Percentiles rank a stretch among this genome's conserved stretches.
phyloP scores from a whole-genome alignment of 2,329 filamentous ascomycete genomes.

The Sordariomycetes sp. region DNA sequence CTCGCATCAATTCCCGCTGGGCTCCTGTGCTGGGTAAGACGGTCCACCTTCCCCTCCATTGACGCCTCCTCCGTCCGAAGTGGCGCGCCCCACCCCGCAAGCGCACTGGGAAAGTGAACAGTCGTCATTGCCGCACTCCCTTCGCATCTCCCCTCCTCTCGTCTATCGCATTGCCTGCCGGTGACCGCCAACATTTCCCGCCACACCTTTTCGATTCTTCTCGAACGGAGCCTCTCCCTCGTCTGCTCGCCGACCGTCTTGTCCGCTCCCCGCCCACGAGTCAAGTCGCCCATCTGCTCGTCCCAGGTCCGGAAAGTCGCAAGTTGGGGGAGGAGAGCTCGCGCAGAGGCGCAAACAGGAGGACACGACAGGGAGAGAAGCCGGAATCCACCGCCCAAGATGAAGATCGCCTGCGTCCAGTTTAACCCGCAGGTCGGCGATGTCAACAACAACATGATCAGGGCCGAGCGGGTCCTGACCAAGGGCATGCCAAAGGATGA shows the following conservation, averaged over 20 bases:
- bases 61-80: neutral
- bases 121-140: neutral
- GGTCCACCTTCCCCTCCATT: neutral
- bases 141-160: slow-evolving; percentile 6
- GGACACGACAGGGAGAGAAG: neutral
- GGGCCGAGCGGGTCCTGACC: slow-evolving; percentile 53
- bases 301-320: neutral
- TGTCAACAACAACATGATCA: slow-evolving; percentile 57
- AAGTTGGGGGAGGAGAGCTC: neutral
- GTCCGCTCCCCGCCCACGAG: neutral
- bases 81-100: neutral
- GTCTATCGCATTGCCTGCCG: neutral
- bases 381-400: slow-evolving; percentile 19
- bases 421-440: slow-evolving; percentile 63
- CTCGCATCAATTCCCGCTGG: neutral
- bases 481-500: slow-evolving; percentile 35
- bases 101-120: neutral
- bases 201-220: neutral
- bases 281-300: neutral
- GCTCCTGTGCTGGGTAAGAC: neutral
- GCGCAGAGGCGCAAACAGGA: neutral
- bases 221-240: neutral
- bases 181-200: neutral
- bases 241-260: neutral
- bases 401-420: slow-evolving; percentile 62